Conservation (phyloP, 2,329 filamentous ascomycete genomes). For the Cercospora zeina region DNA sequence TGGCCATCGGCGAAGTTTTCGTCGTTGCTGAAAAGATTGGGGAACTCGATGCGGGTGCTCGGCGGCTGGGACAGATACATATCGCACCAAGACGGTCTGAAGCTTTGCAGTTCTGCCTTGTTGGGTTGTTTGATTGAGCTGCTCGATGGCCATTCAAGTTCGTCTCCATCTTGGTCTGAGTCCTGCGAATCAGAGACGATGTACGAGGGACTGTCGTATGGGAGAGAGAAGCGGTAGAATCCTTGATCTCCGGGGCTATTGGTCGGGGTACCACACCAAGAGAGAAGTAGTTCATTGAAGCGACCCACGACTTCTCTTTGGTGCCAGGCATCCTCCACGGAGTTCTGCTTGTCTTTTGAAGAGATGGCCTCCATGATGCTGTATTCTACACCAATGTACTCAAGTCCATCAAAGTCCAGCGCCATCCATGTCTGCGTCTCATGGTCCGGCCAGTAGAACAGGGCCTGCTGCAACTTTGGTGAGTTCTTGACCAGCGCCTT, state of each 20-base stretch:
- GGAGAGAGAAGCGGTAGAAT: too few species aligned
- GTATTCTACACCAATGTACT: too few species aligned
- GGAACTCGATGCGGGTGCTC: neutral
- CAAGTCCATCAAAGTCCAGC: neutral
- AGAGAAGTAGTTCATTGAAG: neutral
- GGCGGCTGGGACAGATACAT: neutral
- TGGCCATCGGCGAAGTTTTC: neutral
- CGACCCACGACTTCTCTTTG: neutral
- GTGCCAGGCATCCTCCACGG: neutral
- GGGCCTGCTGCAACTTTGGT: neutral
- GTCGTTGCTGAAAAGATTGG: neutral
- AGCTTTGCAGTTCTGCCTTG: neutral
- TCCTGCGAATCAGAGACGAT: neutral
- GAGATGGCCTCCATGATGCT: neutral
- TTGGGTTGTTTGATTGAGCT: neutral
- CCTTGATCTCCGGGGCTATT: too few species aligned
- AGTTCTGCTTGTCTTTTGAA: neutral
- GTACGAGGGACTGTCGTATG: too few species aligned
- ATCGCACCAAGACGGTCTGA: neutral
- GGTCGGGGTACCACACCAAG: neutral
- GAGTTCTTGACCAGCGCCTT: constrained; percentile 1
- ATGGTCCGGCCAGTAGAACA: constrained; percentile 3
- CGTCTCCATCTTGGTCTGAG: neutral
- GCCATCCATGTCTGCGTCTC: neutral
- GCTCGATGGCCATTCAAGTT: neutral